Percentiles rank a stretch among this genome's conserved stretches.
These are phyloP conservation scores for Arachis monticola DNA, from an alignment of 331 rosid species.

Conservation along the genomic window DNA sequence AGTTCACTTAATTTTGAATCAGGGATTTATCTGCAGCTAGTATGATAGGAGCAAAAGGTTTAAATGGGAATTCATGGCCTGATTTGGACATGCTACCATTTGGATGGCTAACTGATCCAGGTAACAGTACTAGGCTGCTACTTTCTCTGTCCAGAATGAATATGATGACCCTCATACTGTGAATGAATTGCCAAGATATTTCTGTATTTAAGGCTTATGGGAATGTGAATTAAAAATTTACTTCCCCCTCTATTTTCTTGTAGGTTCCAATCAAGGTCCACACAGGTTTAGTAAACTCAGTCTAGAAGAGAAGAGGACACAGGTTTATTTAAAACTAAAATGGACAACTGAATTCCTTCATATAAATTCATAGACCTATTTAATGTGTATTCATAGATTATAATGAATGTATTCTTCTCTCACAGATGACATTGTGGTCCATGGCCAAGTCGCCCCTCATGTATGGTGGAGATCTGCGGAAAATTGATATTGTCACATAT, in stretches of 20 bases:
- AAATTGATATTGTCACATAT: constrained; percentile 59
- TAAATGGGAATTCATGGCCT: constrained; percentile 93
- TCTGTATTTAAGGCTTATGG: constrained; percentile 19
- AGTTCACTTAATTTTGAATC: too few relatives aligned
- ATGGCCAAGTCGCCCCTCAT: constrained; percentile 95
- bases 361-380: constrained; percentile 15
- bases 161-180: constrained; percentile 29
- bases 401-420: constrained; percentile 14
- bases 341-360: constrained; percentile 7
- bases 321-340: constrained; percentile 53
- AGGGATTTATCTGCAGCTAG: constrained; percentile 77
- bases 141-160: constrained; percentile 29
- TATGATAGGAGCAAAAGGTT: constrained; percentile 75
- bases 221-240: constrained; percentile 27
- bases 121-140: constrained; percentile 45
- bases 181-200: constrained; percentile 20
- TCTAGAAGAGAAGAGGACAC: constrained; percentile 73
- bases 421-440: constrained; percentile 88
- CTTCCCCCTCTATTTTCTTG: not conserved
- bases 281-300: constrained; percentile 62
- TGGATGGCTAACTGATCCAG: constrained; percentile 88
- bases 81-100: constrained; percentile 98
- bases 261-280: constrained; percentile 88
- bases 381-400: constrained; percentile 19
- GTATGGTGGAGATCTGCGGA: constrained; percentile 96